These are phyloP conservation scores for Linaria vulgaris DNA, from an alignment of 257 asterid species.

Conservation along the genomic window DNA sequence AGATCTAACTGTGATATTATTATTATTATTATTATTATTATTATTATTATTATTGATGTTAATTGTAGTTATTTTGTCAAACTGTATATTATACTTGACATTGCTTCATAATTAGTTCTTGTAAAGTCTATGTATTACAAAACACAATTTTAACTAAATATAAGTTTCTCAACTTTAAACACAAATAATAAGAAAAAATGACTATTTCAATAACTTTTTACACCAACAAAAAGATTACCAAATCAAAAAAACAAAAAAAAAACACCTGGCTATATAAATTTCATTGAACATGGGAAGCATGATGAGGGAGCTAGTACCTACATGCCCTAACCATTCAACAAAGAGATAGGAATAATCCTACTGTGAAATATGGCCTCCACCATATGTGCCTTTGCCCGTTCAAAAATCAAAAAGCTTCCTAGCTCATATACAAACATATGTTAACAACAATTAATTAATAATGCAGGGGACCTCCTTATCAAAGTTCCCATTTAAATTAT, in stretches of 20 bases:
- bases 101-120: no score
- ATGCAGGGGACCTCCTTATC: slow-evolving; percentile 4
- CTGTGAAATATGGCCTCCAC: slow-evolving; percentile 47
- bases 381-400: slow-evolving; percentile 54
- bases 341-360: slow-evolving; percentile 30
- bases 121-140: no score
- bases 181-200: no score
- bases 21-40: no score
- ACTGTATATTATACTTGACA: no score
- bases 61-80: no score
- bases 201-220: no score
- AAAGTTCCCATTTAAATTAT: background rate
- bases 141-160: no score
- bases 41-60: no score
- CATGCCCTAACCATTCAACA: slow-evolving; percentile 32
- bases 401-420: slow-evolving; percentile 9
- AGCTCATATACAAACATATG: background rate
- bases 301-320: slow-evolving; percentile 24
- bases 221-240: background rate
- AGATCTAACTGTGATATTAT: no score
- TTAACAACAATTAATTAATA: background rate
- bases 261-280: background rate
- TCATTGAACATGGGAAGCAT: slow-evolving; percentile 45
- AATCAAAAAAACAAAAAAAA: background rate
- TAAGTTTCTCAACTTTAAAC: no score